Evolutionary conservation across 2,329 filamentous ascomycete genomes (phyloP).

Genomic region (Zasmidium cellare): DNA sequence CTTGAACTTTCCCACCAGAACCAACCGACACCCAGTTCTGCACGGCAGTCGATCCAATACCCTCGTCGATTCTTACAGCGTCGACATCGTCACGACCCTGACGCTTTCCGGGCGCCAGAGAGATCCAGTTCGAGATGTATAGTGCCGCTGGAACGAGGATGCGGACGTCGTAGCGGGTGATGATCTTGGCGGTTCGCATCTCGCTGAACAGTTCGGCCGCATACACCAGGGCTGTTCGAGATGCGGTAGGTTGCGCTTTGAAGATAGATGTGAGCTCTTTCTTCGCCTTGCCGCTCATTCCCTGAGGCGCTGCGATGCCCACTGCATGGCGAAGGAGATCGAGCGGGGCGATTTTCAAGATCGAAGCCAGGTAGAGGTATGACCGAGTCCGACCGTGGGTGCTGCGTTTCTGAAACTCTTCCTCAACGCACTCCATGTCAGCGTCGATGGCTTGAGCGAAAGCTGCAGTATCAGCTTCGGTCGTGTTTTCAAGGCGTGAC

Average conservation of each 20-base stretch:
- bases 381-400: neutral
- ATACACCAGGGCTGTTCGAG: neutral
- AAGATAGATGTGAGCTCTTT: neutral
- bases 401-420: neutral
- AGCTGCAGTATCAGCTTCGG: neutral
- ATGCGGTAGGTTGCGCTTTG: neutral
- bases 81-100: neutral
- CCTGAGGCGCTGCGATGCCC: neutral
- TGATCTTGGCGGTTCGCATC: neutral
- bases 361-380: neutral
- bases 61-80: constrained; percentile 5
- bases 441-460: constrained; percentile 9
- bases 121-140: neutral
- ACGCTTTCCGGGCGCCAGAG: neutral
- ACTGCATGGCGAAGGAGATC: neutral
- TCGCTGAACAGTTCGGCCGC: neutral
- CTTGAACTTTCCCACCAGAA: constrained; percentile 3
- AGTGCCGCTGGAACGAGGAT: neutral
- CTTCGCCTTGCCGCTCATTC: neutral
- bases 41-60: constrained; percentile 3
- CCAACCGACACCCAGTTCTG: constrained; percentile 1
- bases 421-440: constrained; percentile 8
- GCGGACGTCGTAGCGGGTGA: neutral
- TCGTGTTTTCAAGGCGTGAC: constrained; percentile 2
- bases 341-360: neutral